Evolutionary conservation across 1,139 yeast species (phyloP).

Genomic region (Taphrina pruni): DNA sequence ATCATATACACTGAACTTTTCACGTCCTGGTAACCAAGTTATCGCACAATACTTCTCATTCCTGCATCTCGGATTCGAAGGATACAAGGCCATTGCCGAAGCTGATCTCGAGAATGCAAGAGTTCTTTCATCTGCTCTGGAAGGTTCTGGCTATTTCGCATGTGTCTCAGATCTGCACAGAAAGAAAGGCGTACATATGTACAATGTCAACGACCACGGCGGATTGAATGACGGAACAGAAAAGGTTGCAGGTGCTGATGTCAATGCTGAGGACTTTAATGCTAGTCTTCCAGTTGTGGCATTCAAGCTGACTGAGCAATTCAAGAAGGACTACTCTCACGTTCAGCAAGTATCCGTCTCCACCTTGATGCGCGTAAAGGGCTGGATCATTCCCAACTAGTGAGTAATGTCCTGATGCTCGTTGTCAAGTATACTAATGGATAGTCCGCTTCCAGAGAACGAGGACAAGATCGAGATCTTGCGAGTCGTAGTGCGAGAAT

Average conservation of each 20-base stretch:
- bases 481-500: slow-evolving; percentile 81
- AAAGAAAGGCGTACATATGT: slow-evolving; percentile 52
- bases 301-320: slow-evolving; percentile 57
- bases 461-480: slow-evolving; percentile 66
- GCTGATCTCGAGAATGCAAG: slow-evolving; percentile 73
- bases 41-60: slow-evolving; percentile 85
- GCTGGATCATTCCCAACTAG: slow-evolving; percentile 89
- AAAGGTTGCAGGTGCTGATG: slow-evolving; percentile 47
- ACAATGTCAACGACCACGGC: slow-evolving; percentile 38
- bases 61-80: slow-evolving; percentile 70
- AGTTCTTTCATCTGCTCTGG: slow-evolving; percentile 67
- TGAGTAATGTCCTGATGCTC: not conserved
- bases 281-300: slow-evolving; percentile 90
- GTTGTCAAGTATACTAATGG: not conserved
- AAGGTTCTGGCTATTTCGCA: slow-evolving; percentile 69
- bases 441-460: slow-evolving; percentile 67
- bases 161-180: slow-evolving; percentile 60
- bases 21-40: slow-evolving; percentile 91
- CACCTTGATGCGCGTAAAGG: slow-evolving; percentile 73
- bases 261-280: slow-evolving; percentile 48
- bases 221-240: slow-evolving; percentile 43
- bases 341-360: slow-evolving; percentile 85
- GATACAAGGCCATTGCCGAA: slow-evolving; percentile 68
- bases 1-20: slow-evolving; percentile 80
- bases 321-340: slow-evolving; percentile 69